Conservation (phyloP, 2,329 filamentous ascomycete genomes). For the Nigrospora osmanthi region DNA sequence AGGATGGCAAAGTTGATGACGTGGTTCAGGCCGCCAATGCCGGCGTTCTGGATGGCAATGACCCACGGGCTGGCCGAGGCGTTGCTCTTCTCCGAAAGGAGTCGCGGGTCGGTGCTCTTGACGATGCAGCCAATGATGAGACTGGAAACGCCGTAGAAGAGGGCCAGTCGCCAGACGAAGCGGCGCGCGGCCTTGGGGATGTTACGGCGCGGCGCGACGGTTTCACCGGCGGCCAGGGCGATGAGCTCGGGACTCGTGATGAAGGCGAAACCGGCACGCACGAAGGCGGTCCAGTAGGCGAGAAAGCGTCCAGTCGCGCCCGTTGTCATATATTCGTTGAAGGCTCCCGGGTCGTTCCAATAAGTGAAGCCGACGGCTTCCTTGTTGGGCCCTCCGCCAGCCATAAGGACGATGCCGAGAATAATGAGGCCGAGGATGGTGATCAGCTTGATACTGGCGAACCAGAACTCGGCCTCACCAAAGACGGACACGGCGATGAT, state of each 20-base stretch:
- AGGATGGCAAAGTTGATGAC: constrained; percentile 63
- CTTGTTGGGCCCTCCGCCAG: constrained; percentile 44
- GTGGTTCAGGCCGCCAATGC: constrained; percentile 55
- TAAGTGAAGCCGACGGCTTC: constrained; percentile 41
- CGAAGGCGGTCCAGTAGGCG: constrained; percentile 49
- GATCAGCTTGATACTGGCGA: constrained; percentile 52
- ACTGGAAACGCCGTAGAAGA: constrained; percentile 58
- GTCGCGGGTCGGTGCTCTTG: constrained; percentile 54
- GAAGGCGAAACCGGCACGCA: constrained; percentile 54
- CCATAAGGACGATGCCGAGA: constrained; percentile 46
- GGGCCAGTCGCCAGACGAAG: constrained; percentile 52
- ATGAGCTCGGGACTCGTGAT: constrained; percentile 56
- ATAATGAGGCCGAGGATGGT: constrained; percentile 51
- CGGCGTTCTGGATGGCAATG: constrained; percentile 58
- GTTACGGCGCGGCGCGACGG: constrained; percentile 54
- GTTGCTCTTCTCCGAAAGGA: constrained; percentile 50
- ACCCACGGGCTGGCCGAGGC: constrained; percentile 57
- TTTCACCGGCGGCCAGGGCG: constrained; percentile 58
- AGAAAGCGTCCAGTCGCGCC: constrained; percentile 46
- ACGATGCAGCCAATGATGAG: constrained; percentile 55
- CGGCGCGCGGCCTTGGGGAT: constrained; percentile 57
- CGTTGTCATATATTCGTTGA: constrained; percentile 35
- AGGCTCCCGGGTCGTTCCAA: constrained; percentile 36
- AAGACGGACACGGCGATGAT: constrained; percentile 49
- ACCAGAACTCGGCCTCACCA: constrained; percentile 56